Evolutionary conservation across 176 grass and related monocot genomes (phyloP).

Genomic region (Musa acuminata): DNA sequence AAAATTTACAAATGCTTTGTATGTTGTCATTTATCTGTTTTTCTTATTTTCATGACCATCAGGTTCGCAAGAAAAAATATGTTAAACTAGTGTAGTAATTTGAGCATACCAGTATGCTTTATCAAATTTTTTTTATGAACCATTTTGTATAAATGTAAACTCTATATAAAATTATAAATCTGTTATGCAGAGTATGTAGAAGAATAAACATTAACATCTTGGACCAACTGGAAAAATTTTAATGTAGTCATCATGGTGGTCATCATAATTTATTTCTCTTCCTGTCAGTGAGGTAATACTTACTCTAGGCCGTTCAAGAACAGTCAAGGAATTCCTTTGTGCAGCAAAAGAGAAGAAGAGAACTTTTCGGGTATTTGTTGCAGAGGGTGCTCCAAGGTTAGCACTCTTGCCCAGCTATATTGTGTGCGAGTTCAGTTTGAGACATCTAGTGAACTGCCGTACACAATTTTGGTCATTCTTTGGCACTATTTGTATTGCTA

Average conservation of each 20-base stretch:
- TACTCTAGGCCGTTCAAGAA: slow-evolving; percentile 88
- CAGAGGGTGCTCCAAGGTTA: slow-evolving; percentile 94
- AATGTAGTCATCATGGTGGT: slow-evolving; percentile 7
- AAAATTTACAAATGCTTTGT: no score
- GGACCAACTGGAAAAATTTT: background rate
- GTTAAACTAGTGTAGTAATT: no score
- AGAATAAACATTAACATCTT: background rate
- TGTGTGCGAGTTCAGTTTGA: background rate
- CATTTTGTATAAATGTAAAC: no score
- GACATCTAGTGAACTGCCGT: background rate
- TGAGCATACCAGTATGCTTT: no score
- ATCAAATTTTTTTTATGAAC: no score
- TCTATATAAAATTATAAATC: background rate
- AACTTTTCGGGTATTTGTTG: slow-evolving; percentile 92
- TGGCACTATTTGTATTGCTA: slow-evolving; percentile 1
- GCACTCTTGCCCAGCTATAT: slow-evolving; percentile 11
- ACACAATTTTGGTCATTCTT: background rate
- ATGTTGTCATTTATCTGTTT: no score
- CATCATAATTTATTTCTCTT: slow-evolving; percentile 24
- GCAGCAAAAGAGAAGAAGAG: slow-evolving; percentile 91
- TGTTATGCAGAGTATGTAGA: background rate
- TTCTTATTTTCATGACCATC: no score
- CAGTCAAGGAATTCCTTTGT: slow-evolving; percentile 92
- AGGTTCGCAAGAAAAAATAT: no score
- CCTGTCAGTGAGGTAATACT: slow-evolving; percentile 88